A percentile compares a stretch with the other conserved stretches of the same genome.
phyloP scores from a whole-genome alignment of 140 eudicot genomes.

The Flaveria floridana region DNA sequence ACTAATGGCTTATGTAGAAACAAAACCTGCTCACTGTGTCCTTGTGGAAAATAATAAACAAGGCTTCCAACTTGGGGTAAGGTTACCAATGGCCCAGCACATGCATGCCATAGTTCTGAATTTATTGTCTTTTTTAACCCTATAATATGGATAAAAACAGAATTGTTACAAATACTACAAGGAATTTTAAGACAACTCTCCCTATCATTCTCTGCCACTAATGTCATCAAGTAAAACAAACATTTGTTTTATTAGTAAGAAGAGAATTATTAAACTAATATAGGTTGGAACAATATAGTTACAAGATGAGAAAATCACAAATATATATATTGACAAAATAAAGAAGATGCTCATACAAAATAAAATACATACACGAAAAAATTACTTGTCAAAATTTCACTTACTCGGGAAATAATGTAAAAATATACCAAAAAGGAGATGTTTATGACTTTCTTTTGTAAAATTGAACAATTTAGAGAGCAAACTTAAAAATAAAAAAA shows the following conservation, averaged over 20 bases:
- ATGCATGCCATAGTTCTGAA: constrained; percentile 97
- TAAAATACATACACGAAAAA: background rate
- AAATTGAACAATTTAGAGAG: background rate
- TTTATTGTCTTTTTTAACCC: constrained; percentile 52
- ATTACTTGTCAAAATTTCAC: background rate
- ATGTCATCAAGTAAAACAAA: background rate
- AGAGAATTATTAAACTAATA: constrained; percentile 4
- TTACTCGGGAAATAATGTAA: background rate
- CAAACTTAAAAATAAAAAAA: background rate
- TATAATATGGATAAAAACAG: constrained; percentile 16
- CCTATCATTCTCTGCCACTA: constrained; percentile 25
- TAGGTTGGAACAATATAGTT: background rate
- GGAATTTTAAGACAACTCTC: constrained; percentile 11
- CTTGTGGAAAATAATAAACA: constrained; percentile 94
- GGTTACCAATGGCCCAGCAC: constrained; percentile 92
- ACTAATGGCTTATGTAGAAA: constrained; percentile 12
- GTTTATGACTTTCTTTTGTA: background rate
- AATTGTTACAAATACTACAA: background rate
- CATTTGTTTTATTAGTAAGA: background rate
- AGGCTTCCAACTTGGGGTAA: constrained; percentile 96
- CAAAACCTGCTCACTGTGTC: constrained; percentile 94
- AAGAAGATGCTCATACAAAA: background rate
- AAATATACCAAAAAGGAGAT: background rate
- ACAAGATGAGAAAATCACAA: background rate
- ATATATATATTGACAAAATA: background rate